phyloP scores from a whole-genome alignment of 2,329 filamentous ascomycete species.

The Ascocoryne sarcoides region DNA sequence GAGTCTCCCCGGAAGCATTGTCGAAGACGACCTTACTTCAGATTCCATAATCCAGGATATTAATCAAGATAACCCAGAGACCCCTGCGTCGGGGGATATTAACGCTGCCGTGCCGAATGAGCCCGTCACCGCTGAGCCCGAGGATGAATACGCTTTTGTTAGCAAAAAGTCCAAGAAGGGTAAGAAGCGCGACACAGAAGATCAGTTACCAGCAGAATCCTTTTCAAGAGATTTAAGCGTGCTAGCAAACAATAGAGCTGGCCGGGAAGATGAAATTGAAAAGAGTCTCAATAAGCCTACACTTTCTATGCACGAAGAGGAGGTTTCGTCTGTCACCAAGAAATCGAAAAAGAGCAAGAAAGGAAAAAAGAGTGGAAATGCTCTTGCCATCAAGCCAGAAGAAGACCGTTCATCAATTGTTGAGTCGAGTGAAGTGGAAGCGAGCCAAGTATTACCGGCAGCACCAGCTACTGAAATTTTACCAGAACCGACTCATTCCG shows the following conservation, averaged over 20 bases:
- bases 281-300: constrained; percentile 12
- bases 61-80: not conserved
- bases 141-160: constrained; percentile 11
- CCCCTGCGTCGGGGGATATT: not conserved
- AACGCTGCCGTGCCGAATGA: no score
- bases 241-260: no score
- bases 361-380: constrained; percentile 7
- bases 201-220: no score
- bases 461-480: not conserved
- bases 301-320: no score
- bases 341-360: constrained; percentile 34
- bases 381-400: not conserved
- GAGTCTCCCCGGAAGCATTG: constrained; percentile 3
- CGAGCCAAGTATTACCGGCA: not conserved
- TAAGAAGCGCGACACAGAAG: constrained; percentile 17
- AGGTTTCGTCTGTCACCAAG: no score
- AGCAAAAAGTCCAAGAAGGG: constrained; percentile 19
- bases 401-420: not conserved
- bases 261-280: constrained; percentile 6
- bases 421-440: not conserved
- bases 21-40: constrained; percentile 4
- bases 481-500: not conserved
- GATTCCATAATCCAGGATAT: not conserved
- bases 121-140: constrained; percentile 1
- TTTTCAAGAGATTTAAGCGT: no score